phyloP scores from a whole-genome alignment of 1,284 basidiomycete genomes.

The Cryptococcus sp. region DNA sequence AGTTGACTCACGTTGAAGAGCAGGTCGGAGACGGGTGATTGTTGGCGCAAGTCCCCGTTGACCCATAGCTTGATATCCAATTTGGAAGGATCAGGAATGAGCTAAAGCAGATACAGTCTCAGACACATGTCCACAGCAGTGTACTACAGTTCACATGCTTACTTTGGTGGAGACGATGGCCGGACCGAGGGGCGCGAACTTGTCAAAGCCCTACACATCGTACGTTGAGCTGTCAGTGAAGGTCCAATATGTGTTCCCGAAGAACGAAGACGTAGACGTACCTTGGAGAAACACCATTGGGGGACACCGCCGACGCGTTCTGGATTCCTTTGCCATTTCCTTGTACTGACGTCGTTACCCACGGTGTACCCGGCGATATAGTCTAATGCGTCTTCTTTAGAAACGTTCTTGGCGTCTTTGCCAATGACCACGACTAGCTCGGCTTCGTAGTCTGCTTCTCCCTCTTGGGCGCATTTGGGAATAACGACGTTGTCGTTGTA shows the following conservation, averaged over 20 bases:
- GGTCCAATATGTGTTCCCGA: background rate
- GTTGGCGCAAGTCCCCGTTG: constrained; percentile 21
- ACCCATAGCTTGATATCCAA: constrained; percentile 21
- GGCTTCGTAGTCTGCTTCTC: constrained; percentile 79
- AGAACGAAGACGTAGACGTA: background rate
- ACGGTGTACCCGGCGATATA: constrained; percentile 78
- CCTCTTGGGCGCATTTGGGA: constrained; percentile 67
- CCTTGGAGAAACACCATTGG: constrained; percentile 30
- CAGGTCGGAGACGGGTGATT: constrained; percentile 21
- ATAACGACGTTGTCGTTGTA: constrained; percentile 66
- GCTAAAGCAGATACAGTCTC: constrained; percentile 4
- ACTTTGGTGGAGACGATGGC: constrained; percentile 62
- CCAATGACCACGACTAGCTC: constrained; percentile 83
- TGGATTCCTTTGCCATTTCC: constrained; percentile 24
- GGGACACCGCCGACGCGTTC: constrained; percentile 23
- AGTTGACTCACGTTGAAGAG: constrained; percentile 18
- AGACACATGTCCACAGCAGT: background rate
- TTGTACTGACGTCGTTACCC: constrained; percentile 66
- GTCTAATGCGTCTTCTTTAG: constrained; percentile 70
- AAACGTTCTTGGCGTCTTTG: constrained; percentile 72
- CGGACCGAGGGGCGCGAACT: constrained; percentile 65
- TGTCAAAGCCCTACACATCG: constrained; percentile 51
- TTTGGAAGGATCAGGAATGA: constrained; percentile 24
- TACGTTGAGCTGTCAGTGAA: constrained; percentile 46
- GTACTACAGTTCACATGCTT: background rate